Conservation (phyloP, 345 rosid species). For the Passiflora organensis region DNA sequence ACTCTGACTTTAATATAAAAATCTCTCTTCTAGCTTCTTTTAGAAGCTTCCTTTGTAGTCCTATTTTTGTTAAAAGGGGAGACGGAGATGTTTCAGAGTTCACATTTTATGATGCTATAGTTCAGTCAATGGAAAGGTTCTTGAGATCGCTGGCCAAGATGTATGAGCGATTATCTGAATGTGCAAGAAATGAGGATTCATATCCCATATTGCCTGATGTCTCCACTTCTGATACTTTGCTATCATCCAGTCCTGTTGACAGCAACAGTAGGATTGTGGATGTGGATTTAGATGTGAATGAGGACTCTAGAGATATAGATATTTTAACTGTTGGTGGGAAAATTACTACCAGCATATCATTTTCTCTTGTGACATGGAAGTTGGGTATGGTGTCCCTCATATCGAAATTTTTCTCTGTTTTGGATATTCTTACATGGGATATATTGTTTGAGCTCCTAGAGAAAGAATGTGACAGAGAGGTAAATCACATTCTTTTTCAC, state of each 20-base stretch:
- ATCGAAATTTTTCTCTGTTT: conserved; percentile 58
- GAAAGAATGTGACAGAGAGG: conserved; percentile 66
- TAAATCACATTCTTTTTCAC: conserved; percentile 20
- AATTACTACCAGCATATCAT: conserved; percentile 33
- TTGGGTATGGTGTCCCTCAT: conserved; percentile 68
- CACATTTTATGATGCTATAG: conserved; percentile 32
- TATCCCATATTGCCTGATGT: too few relatives aligned
- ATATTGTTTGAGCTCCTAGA: conserved; percentile 50
- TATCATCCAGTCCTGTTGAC: conserved; percentile 17
- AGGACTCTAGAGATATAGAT: conserved; percentile 50
- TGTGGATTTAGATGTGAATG: conserved; percentile 69
- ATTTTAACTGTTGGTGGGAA: conserved; percentile 44
- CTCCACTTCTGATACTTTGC: conserved; percentile 29
- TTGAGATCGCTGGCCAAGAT: conserved; percentile 47
- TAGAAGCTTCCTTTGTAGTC: conserved; percentile 53
- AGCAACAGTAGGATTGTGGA: conserved; percentile 55
- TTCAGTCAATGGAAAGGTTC: conserved; percentile 56
- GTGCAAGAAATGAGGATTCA: conserved; percentile 18
- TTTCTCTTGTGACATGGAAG: conserved; percentile 63
- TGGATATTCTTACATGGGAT: conserved; percentile 57
- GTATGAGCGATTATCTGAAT: conserved; percentile 47
- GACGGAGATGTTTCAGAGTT: conserved; percentile 34
- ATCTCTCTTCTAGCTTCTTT: conserved; percentile 49
- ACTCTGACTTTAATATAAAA: conserved; percentile 36
- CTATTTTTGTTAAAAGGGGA: conserved; percentile 40